Evolutionary conservation across 495 filamentous ascomycete species (phyloP).

Genomic region (Penicillium paradoxum): DNA sequence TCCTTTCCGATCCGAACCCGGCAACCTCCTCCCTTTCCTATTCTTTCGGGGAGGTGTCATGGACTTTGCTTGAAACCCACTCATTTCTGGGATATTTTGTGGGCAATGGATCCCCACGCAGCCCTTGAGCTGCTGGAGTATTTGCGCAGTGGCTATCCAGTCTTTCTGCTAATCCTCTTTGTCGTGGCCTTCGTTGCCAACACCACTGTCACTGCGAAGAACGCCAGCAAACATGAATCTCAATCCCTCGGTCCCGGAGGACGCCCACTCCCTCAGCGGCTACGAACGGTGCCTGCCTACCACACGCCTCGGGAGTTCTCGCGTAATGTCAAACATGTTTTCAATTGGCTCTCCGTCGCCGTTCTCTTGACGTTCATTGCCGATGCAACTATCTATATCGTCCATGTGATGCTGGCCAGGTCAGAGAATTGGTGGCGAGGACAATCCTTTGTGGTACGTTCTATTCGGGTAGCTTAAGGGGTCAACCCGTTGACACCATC

Average conservation of each 20-base stretch:
- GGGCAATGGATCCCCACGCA: constrained; percentile 35
- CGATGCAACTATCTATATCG: constrained; percentile 67
- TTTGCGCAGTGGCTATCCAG: constrained; percentile 59
- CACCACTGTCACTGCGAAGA: constrained; percentile 52
- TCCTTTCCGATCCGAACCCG: constrained; percentile 20
- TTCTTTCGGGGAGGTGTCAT: constrained; percentile 29
- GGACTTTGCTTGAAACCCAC: constrained; percentile 36
- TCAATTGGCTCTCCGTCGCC: constrained; percentile 66
- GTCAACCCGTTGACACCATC: constrained; percentile 6
- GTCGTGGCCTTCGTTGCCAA: constrained; percentile 57
- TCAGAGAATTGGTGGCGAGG: constrained; percentile 87
- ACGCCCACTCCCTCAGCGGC: constrained; percentile 65
- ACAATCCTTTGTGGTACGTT: constrained; percentile 73
- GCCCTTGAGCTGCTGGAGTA: constrained; percentile 44
- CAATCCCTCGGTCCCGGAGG: constrained; percentile 64
- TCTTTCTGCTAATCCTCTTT: constrained; percentile 65
- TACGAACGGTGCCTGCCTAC: constrained; percentile 35
- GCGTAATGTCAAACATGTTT: constrained; percentile 56
- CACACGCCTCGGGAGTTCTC: constrained; percentile 48
- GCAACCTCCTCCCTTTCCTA: constrained; percentile 2
- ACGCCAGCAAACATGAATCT: constrained; percentile 33
- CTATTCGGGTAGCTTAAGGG: neutral
- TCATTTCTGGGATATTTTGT: constrained; percentile 9
- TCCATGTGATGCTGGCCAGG: constrained; percentile 63
- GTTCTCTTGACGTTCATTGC: constrained; percentile 67